Conservation (phyloP, 116 monocot species). For the Iris pallida region DNA sequence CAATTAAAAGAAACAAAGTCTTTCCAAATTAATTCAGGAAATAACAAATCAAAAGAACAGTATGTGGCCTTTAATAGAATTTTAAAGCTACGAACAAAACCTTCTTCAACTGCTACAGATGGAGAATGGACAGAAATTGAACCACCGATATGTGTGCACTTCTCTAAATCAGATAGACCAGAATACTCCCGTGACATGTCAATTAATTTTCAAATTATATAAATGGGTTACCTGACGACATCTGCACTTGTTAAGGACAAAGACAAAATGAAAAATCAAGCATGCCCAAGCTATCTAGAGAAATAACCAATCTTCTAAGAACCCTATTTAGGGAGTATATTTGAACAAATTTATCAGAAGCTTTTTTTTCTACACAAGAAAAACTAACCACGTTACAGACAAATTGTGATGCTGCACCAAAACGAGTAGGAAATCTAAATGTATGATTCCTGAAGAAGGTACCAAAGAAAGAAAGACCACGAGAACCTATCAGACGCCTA, state of each 20-base stretch:
- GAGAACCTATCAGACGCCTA: too few relatives aligned
- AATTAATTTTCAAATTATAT: constrained; percentile 50
- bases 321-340: too few relatives aligned
- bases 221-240: constrained; percentile 3
- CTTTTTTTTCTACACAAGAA: too few relatives aligned
- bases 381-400: too few relatives aligned
- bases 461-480: too few relatives aligned
- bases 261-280: background rate
- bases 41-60: background rate
- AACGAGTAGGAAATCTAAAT: too few relatives aligned
- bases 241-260: background rate
- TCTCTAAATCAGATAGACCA: constrained; percentile 63
- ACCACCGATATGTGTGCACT: constrained; percentile 46
- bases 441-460: too few relatives aligned
- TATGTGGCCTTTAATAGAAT: background rate
- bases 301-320: background rate
- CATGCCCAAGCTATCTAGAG: background rate
- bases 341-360: too few relatives aligned
- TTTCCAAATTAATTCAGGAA: background rate
- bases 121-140: too few relatives aligned
- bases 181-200: constrained; percentile 74
- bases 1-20: background rate
- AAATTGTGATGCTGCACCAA: too few relatives aligned
- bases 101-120: constrained; percentile 54
- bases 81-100: constrained; percentile 70